Percentiles rank a stretch among this genome's conserved stretches.
These are phyloP conservation scores for Wickerhamomyces ciferrii DNA, from an alignment of 805 yeast genomes.

Conservation along the genomic window DNA sequence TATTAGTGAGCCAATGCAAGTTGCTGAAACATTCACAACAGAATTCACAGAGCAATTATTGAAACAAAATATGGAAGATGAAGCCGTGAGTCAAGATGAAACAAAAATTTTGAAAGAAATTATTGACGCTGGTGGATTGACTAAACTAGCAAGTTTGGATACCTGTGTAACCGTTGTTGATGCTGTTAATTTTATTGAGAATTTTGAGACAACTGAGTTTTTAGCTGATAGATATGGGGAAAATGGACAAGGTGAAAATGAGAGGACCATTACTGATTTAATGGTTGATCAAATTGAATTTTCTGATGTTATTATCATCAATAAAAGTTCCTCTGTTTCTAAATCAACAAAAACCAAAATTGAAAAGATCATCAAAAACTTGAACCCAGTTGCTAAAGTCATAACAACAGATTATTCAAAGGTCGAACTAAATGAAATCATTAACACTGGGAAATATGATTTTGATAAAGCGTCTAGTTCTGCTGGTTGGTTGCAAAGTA, in stretches of 20 bases:
- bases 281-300: conserved; percentile 44
- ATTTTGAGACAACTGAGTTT: conserved; percentile 38
- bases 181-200: conserved; percentile 33
- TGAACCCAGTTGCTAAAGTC: conserved; percentile 39
- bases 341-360: conserved; percentile 25
- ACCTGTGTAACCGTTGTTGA: conserved; percentile 44
- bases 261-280: conserved; percentile 38
- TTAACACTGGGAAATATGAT: conserved; percentile 32
- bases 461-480: conserved; percentile 37
- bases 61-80: conserved; percentile 14
- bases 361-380: conserved; percentile 25
- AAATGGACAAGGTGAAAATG: conserved; percentile 34
- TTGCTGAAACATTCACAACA: conserved; percentile 41
- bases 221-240: conserved; percentile 35
- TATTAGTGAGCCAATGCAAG: conserved; percentile 45
- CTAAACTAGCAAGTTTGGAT: conserved; percentile 33
- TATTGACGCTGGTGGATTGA: conserved; percentile 33
- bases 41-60: conserved; percentile 34
- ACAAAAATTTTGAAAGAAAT: conserved; percentile 18
- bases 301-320: conserved; percentile 37
- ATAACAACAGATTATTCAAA: conserved; percentile 30
- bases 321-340: conserved; percentile 28
- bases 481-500: conserved; percentile 40
- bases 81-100: conserved; percentile 18
- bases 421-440: conserved; percentile 28